These are phyloP conservation scores for Daldinia caldariorum DNA, from an alignment of 495 filamentous ascomycete genomes.

Conservation along the genomic window DNA sequence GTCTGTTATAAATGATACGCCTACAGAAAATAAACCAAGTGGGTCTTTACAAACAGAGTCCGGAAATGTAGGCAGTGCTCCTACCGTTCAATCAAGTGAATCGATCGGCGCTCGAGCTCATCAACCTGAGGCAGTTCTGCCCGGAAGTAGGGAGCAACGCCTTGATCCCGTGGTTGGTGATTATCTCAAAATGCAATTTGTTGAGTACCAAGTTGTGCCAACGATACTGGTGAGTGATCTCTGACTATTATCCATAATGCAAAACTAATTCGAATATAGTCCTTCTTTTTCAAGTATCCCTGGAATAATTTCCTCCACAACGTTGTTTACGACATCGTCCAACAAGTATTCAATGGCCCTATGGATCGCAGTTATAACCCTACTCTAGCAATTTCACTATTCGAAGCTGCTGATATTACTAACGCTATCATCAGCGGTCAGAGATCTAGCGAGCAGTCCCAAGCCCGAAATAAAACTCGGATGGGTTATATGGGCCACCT, in stretches of 20 bases:
- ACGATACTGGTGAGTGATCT: slow-evolving; percentile 82
- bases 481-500: slow-evolving; percentile 99
- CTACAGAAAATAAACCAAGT: slow-evolving; percentile 1
- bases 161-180: slow-evolving; percentile 92
- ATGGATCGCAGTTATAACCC: slow-evolving; percentile 97
- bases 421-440: slow-evolving; percentile 93
- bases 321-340: slow-evolving; percentile 98
- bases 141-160: slow-evolving; percentile 9
- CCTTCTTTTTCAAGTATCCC: slow-evolving; percentile 97
- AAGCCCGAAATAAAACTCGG: slow-evolving; percentile 82
- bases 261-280: slow-evolving; percentile 40
- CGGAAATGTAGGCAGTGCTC: background rate
- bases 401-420: slow-evolving; percentile 88
- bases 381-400: slow-evolving; percentile 90
- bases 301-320: slow-evolving; percentile 99
- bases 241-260: background rate
- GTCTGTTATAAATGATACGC: background rate
- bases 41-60: slow-evolving; percentile 3
- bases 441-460: slow-evolving; percentile 81
- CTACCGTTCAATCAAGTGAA: slow-evolving; percentile 7
- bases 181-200: slow-evolving; percentile 95
- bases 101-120: slow-evolving; percentile 16
- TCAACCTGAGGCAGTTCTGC: slow-evolving; percentile 26
- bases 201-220: slow-evolving; percentile 91
- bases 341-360: slow-evolving; percentile 98